Conservation (phyloP, 257 asterid species). For the Thymus mandschuricus region DNA sequence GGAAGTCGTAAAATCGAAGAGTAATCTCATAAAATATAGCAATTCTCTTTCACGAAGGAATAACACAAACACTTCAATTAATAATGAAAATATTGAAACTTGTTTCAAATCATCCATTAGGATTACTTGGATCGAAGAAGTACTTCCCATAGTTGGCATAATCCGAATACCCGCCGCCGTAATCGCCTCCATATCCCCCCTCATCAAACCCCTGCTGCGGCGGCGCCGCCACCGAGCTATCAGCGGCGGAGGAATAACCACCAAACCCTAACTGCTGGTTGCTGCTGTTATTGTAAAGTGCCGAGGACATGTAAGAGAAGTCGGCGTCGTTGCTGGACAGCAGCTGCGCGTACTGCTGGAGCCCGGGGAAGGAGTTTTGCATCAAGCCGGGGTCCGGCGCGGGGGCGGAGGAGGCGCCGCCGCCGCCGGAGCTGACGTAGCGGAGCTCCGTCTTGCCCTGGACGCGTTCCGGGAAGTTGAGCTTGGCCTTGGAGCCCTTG, state of each 20-base stretch:
- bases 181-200: slow-evolving; percentile 13
- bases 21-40: too few species aligned
- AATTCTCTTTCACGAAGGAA: too few species aligned
- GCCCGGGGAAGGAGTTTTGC: slow-evolving; percentile 61
- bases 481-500: slow-evolving; percentile 91
- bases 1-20: too few species aligned
- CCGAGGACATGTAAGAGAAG: slow-evolving; percentile 57
- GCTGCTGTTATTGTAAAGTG: slow-evolving; percentile 40
- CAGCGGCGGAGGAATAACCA: slow-evolving; percentile 1
- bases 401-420: not conserved
- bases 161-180: slow-evolving; percentile 43
- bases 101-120: slow-evolving; percentile 28
- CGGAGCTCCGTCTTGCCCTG: slow-evolving; percentile 47
- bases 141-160: slow-evolving; percentile 36
- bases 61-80: not conserved
- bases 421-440: not conserved
- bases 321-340: slow-evolving; percentile 71
- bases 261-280: slow-evolving; percentile 35
- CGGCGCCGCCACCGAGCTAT: slow-evolving; percentile 6
- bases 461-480: slow-evolving; percentile 76
- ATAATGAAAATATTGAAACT: too few species aligned
- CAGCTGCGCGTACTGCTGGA: slow-evolving; percentile 68
- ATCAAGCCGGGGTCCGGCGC: slow-evolving; percentile 25
- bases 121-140: slow-evolving; percentile 41
- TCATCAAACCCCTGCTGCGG: slow-evolving; percentile 20